Evolutionary conservation across 129 eudicot species (phyloP).

Genomic region (Scalesia atractyloides): DNA sequence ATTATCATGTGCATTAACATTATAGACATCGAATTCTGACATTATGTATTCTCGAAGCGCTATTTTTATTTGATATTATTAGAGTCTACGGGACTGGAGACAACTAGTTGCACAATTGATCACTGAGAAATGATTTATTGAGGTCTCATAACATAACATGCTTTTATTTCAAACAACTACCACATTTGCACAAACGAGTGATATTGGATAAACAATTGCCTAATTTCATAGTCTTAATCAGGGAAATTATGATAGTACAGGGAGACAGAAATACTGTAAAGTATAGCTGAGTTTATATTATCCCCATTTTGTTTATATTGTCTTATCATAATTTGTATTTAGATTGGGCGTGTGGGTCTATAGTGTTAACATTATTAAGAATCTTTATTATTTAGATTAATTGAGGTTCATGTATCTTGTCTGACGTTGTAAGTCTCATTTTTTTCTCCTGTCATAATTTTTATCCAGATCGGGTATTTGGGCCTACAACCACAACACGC

Average conservation of each 20-base stretch:
- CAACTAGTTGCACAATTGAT: slow-evolving; percentile 3
- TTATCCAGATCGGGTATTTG: slow-evolving; percentile 84
- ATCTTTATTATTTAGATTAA: slow-evolving; percentile 15
- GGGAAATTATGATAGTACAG: slow-evolving; percentile 10
- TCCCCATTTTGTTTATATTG: background rate
- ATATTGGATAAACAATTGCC: slow-evolving; percentile 11
- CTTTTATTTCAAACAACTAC: slow-evolving; percentile 11
- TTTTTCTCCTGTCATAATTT: slow-evolving; percentile 4
- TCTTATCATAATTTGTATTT: background rate
- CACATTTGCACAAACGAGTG: background rate
- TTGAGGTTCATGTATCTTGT: slow-evolving; percentile 23
- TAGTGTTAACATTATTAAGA: background rate
- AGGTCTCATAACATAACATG: slow-evolving; percentile 8
- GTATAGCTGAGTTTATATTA: background rate
- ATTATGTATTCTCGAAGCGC: background rate
- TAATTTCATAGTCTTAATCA: background rate
- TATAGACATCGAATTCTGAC: background rate
- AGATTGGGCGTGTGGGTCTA: slow-evolving; percentile 13
- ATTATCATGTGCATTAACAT: slow-evolving; percentile 5
- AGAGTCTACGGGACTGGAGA: slow-evolving; percentile 10
- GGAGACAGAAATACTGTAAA: slow-evolving; percentile 9
- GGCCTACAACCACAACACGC: slow-evolving; percentile 98
- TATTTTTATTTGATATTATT: slow-evolving; percentile 5
- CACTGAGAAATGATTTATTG: background rate
- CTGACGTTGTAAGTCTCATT: slow-evolving; percentile 22